Percentiles rank a stretch among this genome's conserved stretches.
Conservation (phyloP, 257 asterid genomes). For the Solanum appendiculatum region DNA sequence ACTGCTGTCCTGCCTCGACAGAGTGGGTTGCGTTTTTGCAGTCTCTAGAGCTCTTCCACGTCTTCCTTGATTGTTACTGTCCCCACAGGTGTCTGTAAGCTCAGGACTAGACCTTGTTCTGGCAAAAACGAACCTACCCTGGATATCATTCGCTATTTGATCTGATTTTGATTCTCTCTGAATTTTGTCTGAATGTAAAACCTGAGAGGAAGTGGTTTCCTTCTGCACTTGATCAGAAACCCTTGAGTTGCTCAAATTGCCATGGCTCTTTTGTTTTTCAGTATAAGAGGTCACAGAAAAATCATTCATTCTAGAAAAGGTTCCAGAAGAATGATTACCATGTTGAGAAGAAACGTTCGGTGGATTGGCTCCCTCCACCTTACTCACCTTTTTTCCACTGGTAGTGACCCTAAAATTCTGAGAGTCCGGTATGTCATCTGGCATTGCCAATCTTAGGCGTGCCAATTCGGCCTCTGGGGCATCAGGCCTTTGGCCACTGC, state of each 20-base stretch:
- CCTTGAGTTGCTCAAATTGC: constrained; percentile 27
- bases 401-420: constrained; percentile 24
- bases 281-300: constrained; percentile 30
- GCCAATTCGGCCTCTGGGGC: constrained; percentile 44
- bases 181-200: constrained; percentile 32
- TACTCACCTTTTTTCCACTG: constrained; percentile 30
- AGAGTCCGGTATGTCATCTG: constrained; percentile 27
- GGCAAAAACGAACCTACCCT: constrained; percentile 57
- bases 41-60: constrained; percentile 37
- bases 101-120: constrained; percentile 92
- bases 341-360: constrained; percentile 29
- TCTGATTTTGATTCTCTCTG: constrained; percentile 47
- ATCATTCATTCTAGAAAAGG: constrained; percentile 20
- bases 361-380: constrained; percentile 18
- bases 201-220: constrained; percentile 32
- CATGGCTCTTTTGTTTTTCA: constrained; percentile 39
- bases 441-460: constrained; percentile 31
- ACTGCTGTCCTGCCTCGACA: constrained; percentile 32
- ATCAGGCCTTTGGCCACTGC: constrained; percentile 88
- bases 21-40: constrained; percentile 27
- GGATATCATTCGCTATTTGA: constrained; percentile 41
- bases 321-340: constrained; percentile 26
- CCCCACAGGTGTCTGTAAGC: constrained; percentile 66
- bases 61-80: constrained; percentile 27
- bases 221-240: constrained; percentile 29